These are phyloP conservation scores for Boletus subparvulus DNA, from an alignment of 768 basidiomycete species.

Conservation along the genomic window DNA sequence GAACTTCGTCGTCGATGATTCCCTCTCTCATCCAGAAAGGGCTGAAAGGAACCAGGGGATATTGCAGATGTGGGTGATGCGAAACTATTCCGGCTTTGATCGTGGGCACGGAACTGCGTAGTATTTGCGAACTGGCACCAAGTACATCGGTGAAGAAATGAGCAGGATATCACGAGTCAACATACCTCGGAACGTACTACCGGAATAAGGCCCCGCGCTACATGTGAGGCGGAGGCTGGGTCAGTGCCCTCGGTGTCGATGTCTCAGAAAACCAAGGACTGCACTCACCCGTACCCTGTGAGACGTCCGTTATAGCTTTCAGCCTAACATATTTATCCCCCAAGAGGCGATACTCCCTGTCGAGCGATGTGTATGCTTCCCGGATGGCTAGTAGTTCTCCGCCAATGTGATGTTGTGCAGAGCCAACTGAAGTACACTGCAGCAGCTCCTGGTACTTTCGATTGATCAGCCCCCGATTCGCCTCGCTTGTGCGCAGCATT, in stretches of 20 bases:
- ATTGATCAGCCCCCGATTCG: constrained; percentile 12
- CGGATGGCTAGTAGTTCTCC: constrained; percentile 20
- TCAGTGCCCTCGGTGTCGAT: background rate
- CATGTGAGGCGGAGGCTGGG: background rate
- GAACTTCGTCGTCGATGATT: constrained; percentile 16
- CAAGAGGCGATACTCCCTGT: constrained; percentile 21
- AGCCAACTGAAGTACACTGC: constrained; percentile 6
- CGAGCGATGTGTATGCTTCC: constrained; percentile 20
- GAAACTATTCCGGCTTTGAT: constrained; percentile 7
- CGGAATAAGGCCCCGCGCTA: constrained; percentile 5
- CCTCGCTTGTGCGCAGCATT: constrained; percentile 24
- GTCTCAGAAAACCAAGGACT: background rate
- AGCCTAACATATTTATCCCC: constrained; percentile 23
- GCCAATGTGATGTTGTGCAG: constrained; percentile 16
- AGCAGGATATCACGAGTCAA: background rate
- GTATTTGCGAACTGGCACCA: background rate
- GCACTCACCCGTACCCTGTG: constrained; percentile 9
- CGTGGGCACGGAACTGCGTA: background rate
- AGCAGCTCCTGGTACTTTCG: constrained; percentile 29
- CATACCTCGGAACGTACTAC: constrained; percentile 13
- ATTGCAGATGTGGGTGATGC: constrained; percentile 6
- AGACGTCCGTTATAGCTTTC: constrained; percentile 4
- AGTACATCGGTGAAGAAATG: background rate
- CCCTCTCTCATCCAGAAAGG: constrained; percentile 4
- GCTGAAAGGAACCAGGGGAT: background rate